Evolutionary conservation across 1,284 basidiomycete species (phyloP).

Genomic region (Hemileia vastatrix): DNA sequence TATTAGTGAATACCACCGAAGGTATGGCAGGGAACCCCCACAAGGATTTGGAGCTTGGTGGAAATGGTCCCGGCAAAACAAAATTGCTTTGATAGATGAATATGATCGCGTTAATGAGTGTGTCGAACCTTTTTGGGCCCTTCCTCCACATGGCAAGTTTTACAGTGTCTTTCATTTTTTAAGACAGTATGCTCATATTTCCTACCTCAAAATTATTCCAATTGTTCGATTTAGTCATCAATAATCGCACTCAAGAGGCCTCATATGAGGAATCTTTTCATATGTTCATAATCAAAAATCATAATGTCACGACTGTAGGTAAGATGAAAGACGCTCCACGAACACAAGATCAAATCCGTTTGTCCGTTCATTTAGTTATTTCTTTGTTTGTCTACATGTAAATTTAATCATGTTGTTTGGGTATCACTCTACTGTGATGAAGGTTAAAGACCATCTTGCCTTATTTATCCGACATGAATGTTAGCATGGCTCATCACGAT

Average conservation of each 20-base stretch:
- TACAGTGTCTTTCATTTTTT: neutral
- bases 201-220: neutral
- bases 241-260: slow-evolving; percentile 4
- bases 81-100: slow-evolving; percentile 13
- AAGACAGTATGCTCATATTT: neutral
- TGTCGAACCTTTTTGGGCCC: slow-evolving; percentile 21
- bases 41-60: slow-evolving; percentile 48
- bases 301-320: slow-evolving; percentile 2
- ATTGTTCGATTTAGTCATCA: neutral
- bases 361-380: neutral
- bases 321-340: slow-evolving; percentile 11
- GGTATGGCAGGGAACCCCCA: slow-evolving; percentile 47
- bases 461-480: slow-evolving; percentile 28
- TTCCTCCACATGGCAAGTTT: slow-evolving; percentile 8
- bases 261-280: slow-evolving; percentile 6
- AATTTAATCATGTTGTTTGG: neutral
- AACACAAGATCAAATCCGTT: slow-evolving; percentile 14
- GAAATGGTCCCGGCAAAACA: neutral
- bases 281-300: slow-evolving; percentile 13
- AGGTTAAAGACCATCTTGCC: slow-evolving; percentile 15
- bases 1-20: slow-evolving; percentile 44
- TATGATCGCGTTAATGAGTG: slow-evolving; percentile 17
- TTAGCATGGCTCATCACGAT: slow-evolving; percentile 31
- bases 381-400: neutral
- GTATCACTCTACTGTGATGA: neutral